Evolutionary conservation across 2,329 filamentous ascomycete species (phyloP), one percentile per base, ranked within the genome.

Genomic region (Talaromyces atroroseus): DNA sequence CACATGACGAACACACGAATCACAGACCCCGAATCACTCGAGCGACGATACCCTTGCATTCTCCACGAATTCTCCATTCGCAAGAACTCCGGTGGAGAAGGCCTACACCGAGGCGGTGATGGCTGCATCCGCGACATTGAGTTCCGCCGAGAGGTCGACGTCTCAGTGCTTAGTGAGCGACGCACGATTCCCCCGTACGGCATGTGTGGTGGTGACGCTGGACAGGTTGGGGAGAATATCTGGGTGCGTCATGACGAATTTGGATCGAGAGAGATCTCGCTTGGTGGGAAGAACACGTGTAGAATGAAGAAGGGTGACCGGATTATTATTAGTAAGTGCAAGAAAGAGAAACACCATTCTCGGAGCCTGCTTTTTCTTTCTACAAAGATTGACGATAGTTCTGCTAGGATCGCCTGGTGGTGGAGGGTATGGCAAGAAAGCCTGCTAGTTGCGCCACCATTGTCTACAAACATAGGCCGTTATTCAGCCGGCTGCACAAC

Each of bases 1-100:
- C 89, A 94, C 74, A 92, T 92, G 88, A 94, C 89, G 11, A 95
- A 94, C 71, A 94, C 89, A 1, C 82, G 89, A 5, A 94, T 92
- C 66, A 92, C 89, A 0, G 89, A 95, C 8, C 26, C 26, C 26
- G 26, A 29, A 29, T 29, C 26, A 68, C 81, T 94, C 60, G 89
- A 94, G 74, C 80, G 88, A 42, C 77, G 89, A 2, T 92, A 92
- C 65, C 89, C 88, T 0, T 87, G 90, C 1, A 74, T 94, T 7
- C 74, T 94, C 45, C 79, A 86, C 2, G 82, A 88, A 64, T 94
- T 92, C 68, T 80, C 82, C 2, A 75, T 94, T 10, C 76, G 89
- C 1, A 63, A 74, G 1, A 85, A 82, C 0, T 87, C 83, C 44
- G 85, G 84, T 1, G 89, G 89, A 0, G 69, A 69, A 16, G 89